phyloP scores from a whole-genome alignment of 202 grass and related monocot species.

The Schoenoplectus tabernaemontani region DNA sequence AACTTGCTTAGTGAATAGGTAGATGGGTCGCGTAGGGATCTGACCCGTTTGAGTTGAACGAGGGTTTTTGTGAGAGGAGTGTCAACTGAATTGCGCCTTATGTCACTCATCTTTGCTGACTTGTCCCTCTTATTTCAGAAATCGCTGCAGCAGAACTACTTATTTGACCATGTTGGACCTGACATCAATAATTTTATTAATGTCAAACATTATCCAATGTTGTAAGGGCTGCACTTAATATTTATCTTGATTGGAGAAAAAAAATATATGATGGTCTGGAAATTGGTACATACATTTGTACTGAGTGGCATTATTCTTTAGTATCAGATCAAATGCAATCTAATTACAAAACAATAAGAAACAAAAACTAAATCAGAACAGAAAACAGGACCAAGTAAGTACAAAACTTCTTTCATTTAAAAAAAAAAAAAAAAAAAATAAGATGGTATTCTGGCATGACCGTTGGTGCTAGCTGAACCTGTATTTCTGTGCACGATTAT shows the following conservation, averaged over 20 bases:
- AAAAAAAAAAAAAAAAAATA: neutral
- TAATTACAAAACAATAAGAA: neutral
- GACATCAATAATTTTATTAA: neutral
- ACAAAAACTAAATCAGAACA: neutral
- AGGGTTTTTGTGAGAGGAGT: constrained; percentile 89
- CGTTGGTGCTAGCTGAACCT: neutral
- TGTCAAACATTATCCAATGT: neutral
- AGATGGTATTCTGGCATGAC: neutral
- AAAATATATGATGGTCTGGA: neutral
- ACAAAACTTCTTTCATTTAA: neutral
- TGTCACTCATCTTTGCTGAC: constrained; percentile 48
- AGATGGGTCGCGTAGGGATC: constrained; percentile 72
- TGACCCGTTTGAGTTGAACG: constrained; percentile 83
- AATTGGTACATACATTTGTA: neutral
- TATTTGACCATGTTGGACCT: constrained; percentile 1
- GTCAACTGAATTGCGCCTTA: constrained; percentile 68
- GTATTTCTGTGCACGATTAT: neutral
- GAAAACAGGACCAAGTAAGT: neutral
- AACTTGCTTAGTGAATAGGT: constrained; percentile 79
- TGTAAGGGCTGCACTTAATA: neutral
- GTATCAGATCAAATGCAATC: neutral
- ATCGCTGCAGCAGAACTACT: neutral
- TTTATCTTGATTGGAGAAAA: neutral
- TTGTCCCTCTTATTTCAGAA: neutral
- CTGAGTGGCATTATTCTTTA: neutral